phyloP scores from a whole-genome alignment of 2,329 filamentous ascomycete species.

The Zasmidium angulare region DNA sequence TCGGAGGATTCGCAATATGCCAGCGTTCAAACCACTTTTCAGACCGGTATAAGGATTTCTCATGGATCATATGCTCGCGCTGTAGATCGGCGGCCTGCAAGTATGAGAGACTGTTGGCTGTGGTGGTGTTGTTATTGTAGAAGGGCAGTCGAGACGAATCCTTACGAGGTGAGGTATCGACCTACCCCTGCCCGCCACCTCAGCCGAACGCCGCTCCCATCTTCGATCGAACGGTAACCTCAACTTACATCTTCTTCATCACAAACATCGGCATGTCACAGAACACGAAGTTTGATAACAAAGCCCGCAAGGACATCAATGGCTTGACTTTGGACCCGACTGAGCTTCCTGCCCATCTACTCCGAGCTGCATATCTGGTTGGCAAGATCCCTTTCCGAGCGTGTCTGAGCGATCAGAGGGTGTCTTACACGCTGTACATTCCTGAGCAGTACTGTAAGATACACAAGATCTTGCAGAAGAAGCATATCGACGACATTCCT shows the following conservation, averaged over 20 bases:
- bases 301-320: background rate
- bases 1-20: too few species aligned
- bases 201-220: too few species aligned
- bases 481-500: background rate
- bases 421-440: conserved; percentile 16
- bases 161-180: too few species aligned
- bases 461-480: conserved; percentile 4
- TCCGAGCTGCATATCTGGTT: conserved; percentile 14
- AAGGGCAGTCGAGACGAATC: conserved; percentile 38
- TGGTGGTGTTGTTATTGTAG: background rate
- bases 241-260: too few species aligned
- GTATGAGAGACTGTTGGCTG: too few species aligned
- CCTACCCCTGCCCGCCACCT: too few species aligned
- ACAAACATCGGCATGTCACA: background rate
- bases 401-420: conserved; percentile 6
- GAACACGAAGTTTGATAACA: background rate
- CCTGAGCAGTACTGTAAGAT: conserved; percentile 11
- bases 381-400: conserved; percentile 16
- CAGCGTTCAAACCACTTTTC: too few species aligned
- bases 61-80: too few species aligned
- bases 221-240: too few species aligned
- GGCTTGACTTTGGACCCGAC: background rate
- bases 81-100: too few species aligned
- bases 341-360: conserved; percentile 11
- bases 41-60: too few species aligned